Base-by-base conservation (phyloP, 2,329 filamentous ascomycete species). In the Myriosclerotinia scirpicola region DNA sequence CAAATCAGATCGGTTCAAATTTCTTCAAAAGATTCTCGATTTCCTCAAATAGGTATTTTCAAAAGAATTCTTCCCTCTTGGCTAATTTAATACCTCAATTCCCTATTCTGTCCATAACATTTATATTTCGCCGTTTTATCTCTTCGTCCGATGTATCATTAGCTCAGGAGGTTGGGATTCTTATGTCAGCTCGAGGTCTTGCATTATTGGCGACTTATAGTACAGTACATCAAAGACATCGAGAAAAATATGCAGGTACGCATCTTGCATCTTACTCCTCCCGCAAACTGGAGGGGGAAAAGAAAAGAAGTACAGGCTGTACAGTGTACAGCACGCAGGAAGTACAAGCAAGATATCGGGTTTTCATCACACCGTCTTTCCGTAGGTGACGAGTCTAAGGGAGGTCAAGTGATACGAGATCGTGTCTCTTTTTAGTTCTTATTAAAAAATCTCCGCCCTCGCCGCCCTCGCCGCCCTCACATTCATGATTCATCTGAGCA, bases 301-400 rank as follows among this genome's bases (percentile, higher is more conserved):
- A 61, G 30, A 40, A 36, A 40, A 62, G 30, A 5, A 34, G 30
- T 34, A 34, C 30, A 34, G 30, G 4, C 26, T 34, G 34, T 50
- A 20, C 59, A 48, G n/a, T 26, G 48, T 14, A 42, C 34, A 34
- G 34, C 22, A 9, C 36, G 55, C 26, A 58, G 22, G 22, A 12
- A 14, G 60, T 36, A 34, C 42, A 59, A 48, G 60, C 60, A 46
- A 34, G 55, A 59, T 34, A 46, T 44, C 22, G 36, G 48, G 40
- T 63, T 55, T 44, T 54, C 38, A 54, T 63, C 60, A 54, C 60
- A 63, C 60, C 60, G 60, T 63, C 60, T 63, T 63, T 63, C 50
- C 50, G 34, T 9, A 54, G 17, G 42, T 36, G 42, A 63, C 38
- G 42, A 42, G 50, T 9, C 22, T 1, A 14, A 48, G 40, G 30